Evolutionary conservation across 1,284 basidiomycete species (phyloP).

Genomic region (Marasmius tenuissimus): DNA sequence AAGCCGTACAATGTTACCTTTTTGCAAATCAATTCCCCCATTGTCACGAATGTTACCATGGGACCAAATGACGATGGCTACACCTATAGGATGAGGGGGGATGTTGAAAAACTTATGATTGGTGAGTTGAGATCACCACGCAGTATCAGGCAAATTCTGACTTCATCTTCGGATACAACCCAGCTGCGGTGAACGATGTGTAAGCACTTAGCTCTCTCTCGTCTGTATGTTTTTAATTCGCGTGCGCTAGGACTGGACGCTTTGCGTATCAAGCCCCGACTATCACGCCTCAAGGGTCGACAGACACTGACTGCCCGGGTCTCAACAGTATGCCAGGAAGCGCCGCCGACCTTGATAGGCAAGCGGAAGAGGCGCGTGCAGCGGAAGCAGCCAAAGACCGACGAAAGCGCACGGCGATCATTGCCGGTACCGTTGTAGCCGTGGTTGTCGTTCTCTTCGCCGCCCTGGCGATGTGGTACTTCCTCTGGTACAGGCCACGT

Average conservation of each 20-base stretch:
- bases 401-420: constrained; percentile 18
- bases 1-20: constrained; percentile 49
- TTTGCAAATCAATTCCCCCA: constrained; percentile 35
- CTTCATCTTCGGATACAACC: neutral
- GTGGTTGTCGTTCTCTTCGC: constrained; percentile 1
- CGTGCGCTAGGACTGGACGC: constrained; percentile 24
- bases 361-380: constrained; percentile 13
- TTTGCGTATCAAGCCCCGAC: constrained; percentile 34
- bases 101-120: constrained; percentile 36
- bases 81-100: constrained; percentile 48
- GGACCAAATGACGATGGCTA: constrained; percentile 37
- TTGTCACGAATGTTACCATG: constrained; percentile 46
- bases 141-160: neutral
- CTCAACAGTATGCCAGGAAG: constrained; percentile 22
- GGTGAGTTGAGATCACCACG: constrained; percentile 31
- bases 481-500: constrained; percentile 4
- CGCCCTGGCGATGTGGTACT: neutral
- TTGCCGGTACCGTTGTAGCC: constrained; percentile 27
- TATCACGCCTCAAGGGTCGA: constrained; percentile 24
- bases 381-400: constrained; percentile 7
- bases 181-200: constrained; percentile 41
- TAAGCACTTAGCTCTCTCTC: constrained; percentile 23
- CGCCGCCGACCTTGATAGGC: constrained; percentile 16
- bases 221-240: neutral
- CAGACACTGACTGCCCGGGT: constrained; percentile 24